Conservation (phyloP, 192 early-diverging fungal genomes). For the Backusella psychrophila region DNA sequence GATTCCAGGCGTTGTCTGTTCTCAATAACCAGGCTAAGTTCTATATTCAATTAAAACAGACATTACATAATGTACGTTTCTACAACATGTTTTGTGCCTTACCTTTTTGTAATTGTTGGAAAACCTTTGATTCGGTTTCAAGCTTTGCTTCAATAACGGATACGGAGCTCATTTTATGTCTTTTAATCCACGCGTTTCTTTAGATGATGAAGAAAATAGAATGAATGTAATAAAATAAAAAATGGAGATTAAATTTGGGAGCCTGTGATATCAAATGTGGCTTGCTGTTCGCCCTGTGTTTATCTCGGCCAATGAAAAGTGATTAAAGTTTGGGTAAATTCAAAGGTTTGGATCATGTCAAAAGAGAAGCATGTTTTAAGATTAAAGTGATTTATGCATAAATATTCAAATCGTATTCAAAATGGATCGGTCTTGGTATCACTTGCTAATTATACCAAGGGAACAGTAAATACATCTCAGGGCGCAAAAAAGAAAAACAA, state of each 20-base stretch:
- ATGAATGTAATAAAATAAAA: background rate
- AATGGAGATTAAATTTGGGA: background rate
- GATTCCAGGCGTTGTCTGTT: conserved; percentile 87
- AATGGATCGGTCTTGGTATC: background rate
- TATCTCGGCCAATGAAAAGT: background rate
- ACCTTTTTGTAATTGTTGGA: conserved; percentile 74
- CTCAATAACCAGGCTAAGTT: conserved; percentile 70
- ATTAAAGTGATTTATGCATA: no score
- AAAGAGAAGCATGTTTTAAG: no score
- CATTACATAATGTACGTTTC: background rate
- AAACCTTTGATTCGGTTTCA: conserved; percentile 68
- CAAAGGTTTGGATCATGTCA: background rate
- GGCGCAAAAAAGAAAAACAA: no score
- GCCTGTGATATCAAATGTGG: background rate
- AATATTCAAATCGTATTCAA: no score
- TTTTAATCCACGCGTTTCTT: background rate
- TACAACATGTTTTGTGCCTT: background rate
- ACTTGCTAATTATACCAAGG: background rate
- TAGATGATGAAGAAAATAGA: background rate
- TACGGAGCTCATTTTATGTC: conserved; percentile 33
- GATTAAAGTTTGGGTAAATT: no score
- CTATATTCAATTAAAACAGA: conserved; percentile 37
- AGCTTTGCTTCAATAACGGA: conserved; percentile 55
- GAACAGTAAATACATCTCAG: no score
- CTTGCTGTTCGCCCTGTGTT: background rate